Evolutionary conservation across 202 grass and related monocot species (phyloP), one percentile per base, ranked within the genome.

Genomic region (Musa balbisiana): DNA sequence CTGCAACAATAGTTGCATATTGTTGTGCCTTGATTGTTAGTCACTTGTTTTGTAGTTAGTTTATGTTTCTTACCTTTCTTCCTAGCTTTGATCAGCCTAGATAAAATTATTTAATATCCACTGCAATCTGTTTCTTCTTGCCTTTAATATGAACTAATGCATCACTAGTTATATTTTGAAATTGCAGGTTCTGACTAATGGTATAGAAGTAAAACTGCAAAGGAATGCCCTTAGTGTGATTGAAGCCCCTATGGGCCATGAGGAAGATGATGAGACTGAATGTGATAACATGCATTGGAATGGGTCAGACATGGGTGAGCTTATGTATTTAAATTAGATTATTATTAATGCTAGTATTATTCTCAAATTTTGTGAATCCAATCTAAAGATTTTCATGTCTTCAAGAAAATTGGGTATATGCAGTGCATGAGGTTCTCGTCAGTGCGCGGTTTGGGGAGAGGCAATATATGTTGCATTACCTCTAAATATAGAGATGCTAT

Each of bases 231-330:
- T 73, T 26, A 73, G 71, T 52, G 71, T 73, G 20, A 53, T 73
- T 55, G 71, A 73, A 55, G 71, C 71, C 5, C 71, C 71, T 14
- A 73, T 52, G 9, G 71, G 71, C 11, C 71, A 73, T 55, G 71
- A 73, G 71, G 71, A 73, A 26, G 71, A 55, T 54, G 71, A 73
- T 55, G 71, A 73, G 51, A 73, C 20, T 55, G 71, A 73, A 54
- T 73, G 71, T 73, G 71, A 73, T 3, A 21, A 69, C 19, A 69
- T 69, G 33, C 67, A 51, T 15, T 73, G 71, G 71, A 55, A 73
- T 55, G 71, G 51, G 4, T 89, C 80, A 78, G 77, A 81, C 67
- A 20, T 89, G 22, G 83, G 83, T 83, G 77, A 89, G 80, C 73
- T 12, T 66, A 63, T 62, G 52, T 69, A 12, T 80, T 53, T 29